These are phyloP conservation scores for Straminergon stramineum DNA, from an alignment of 225 moss, liverwort and hornwort genomes.

Conservation along the genomic window DNA sequence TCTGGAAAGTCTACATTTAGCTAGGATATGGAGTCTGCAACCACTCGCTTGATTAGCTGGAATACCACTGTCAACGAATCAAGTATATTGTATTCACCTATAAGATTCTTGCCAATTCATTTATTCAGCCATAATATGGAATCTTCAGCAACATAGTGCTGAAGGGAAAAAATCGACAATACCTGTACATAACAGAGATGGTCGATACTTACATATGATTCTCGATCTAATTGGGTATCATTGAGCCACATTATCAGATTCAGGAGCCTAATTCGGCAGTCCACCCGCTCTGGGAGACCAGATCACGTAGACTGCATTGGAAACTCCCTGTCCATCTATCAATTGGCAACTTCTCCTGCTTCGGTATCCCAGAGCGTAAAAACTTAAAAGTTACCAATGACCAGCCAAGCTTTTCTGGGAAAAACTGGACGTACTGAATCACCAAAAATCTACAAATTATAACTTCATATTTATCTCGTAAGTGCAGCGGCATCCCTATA, in stretches of 20 bases:
- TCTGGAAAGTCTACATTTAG: not conserved
- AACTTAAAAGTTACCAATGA: too few relatives aligned
- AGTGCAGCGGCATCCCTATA: slow-evolving; percentile 34
- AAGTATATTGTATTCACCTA: not conserved
- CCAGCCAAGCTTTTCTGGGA: not conserved
- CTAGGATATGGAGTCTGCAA: too few relatives aligned
- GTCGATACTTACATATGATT: not conserved
- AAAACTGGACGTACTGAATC: not conserved
- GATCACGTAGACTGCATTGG: not conserved
- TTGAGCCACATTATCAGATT: not conserved
- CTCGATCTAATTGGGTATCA: not conserved
- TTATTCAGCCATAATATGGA: not conserved
- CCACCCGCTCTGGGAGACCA: not conserved
- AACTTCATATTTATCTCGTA: not conserved
- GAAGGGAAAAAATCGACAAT: not conserved
- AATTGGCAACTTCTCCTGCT: not conserved
- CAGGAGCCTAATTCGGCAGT: not conserved
- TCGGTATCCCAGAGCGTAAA: too few relatives aligned
- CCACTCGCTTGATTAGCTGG: too few relatives aligned
- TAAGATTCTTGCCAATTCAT: not conserved
- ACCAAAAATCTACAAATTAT: not conserved
- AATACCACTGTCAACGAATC: too few relatives aligned
- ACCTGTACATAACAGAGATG: not conserved
- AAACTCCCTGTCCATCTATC: too few relatives aligned
- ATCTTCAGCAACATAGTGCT: not conserved